Conservation (phyloP, 1,284 basidiomycete genomes). For the Leccinum subrobustum region DNA sequence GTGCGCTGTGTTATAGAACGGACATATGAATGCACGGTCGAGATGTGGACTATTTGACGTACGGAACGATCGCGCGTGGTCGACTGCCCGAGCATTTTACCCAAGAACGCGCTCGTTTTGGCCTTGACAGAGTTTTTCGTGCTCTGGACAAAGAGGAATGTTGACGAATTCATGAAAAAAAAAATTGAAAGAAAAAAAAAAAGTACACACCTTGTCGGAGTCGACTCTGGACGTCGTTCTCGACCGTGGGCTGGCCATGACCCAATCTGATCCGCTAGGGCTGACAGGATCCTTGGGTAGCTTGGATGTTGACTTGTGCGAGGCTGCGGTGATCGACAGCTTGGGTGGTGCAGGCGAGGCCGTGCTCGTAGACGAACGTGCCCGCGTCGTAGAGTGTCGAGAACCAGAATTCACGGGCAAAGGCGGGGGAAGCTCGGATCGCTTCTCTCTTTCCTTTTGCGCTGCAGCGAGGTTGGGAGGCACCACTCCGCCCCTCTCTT, state of each 20-base stretch:
- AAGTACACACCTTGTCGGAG: constrained; percentile 43
- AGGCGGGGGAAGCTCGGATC: constrained; percentile 49
- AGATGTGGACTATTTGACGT: constrained; percentile 33
- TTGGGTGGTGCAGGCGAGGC: constrained; percentile 26
- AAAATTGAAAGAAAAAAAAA: background rate
- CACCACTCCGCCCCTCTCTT: constrained; percentile 55
- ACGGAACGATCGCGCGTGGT: constrained; percentile 69
- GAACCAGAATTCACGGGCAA: constrained; percentile 32
- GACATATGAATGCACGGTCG: constrained; percentile 13
- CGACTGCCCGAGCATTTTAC: constrained; percentile 69
- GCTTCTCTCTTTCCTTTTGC: constrained; percentile 41
- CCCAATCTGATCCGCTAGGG: constrained; percentile 50
- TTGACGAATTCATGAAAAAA: constrained; percentile 1
- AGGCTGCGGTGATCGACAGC: constrained; percentile 30
- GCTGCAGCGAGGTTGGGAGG: constrained; percentile 29
- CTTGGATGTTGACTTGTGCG: constrained; percentile 24
- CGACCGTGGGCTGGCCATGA: constrained; percentile 44
- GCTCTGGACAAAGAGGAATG: constrained; percentile 33
- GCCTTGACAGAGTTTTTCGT: constrained; percentile 64
- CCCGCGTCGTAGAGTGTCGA: constrained; percentile 24
- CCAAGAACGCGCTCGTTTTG: constrained; percentile 75
- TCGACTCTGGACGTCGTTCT: constrained; percentile 42
- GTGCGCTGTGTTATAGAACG: constrained; percentile 45
- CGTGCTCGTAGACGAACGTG: constrained; percentile 38
- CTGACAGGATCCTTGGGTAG: constrained; percentile 29